Percentiles rank a stretch among this genome's conserved stretches.
Conservation (phyloP, 148 eudicot species). For the Amaranthus cruentus region DNA sequence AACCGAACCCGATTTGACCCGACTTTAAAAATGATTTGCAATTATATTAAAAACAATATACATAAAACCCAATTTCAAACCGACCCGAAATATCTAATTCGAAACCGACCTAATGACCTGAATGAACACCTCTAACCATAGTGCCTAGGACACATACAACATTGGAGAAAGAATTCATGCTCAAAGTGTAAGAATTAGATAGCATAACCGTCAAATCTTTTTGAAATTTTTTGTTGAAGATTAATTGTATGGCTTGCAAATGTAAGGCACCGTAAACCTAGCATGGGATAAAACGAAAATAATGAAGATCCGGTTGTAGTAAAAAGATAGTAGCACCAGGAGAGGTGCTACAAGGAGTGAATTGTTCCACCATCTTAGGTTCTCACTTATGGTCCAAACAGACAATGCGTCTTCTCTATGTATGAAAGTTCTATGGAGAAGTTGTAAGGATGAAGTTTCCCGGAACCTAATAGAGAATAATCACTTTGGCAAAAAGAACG, state of each 20-base stretch:
- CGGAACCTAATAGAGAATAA: slow-evolving; percentile 3
- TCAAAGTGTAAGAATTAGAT: neutral
- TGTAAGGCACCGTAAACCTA: neutral
- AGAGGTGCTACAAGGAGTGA: neutral
- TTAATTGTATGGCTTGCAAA: neutral
- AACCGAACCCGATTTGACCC: too few species aligned
- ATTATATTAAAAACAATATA: too few species aligned
- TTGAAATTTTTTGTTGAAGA: neutral
- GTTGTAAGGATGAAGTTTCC: neutral
- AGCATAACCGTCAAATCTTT: neutral
- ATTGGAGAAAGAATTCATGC: neutral
- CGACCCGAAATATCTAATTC: too few species aligned
- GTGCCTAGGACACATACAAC: neutral
- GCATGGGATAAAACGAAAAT: neutral
- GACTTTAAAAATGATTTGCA: too few species aligned
- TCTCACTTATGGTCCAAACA: slow-evolving; percentile 8
- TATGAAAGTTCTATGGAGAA: neutral
- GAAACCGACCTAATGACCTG: too few species aligned
- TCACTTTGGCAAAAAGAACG: slow-evolving; percentile 19
- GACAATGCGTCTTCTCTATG: neutral
- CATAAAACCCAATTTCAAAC: too few species aligned
- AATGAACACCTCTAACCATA: neutral
- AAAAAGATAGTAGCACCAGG: too few species aligned
- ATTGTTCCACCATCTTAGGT: slow-evolving; percentile 2
- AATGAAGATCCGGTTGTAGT: neutral